phyloP scores from a whole-genome alignment of 2,329 filamentous ascomycete genomes.

The Fusarium continuum region DNA sequence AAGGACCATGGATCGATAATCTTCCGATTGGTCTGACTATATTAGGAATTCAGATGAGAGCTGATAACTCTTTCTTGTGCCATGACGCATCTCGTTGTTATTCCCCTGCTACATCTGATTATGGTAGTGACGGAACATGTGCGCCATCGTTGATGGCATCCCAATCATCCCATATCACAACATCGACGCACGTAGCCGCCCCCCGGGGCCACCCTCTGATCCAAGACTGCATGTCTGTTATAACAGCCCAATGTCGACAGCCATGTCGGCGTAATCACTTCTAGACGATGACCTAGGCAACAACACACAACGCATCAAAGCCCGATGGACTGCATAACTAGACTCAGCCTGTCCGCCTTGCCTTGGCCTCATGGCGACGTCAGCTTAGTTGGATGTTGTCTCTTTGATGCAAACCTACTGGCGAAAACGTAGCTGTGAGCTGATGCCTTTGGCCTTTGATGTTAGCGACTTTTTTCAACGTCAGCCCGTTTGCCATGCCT shows the following conservation, averaged over 20 bases:
- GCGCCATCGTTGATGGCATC: slow-evolving; percentile 22
- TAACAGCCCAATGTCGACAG: slow-evolving; percentile 26
- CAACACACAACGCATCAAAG: slow-evolving; percentile 6
- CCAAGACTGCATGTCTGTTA: slow-evolving; percentile 21
- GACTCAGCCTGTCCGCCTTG: slow-evolving; percentile 20
- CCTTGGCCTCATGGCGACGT: slow-evolving; percentile 5
- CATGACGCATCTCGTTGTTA: slow-evolving; percentile 13
- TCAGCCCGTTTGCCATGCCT: slow-evolving; percentile 17
- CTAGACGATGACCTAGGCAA: slow-evolving; percentile 11
- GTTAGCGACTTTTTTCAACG: not conserved
- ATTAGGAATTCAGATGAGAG: slow-evolving; percentile 1
- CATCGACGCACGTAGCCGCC: slow-evolving; percentile 31
- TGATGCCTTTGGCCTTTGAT: not conserved
- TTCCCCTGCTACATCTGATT: slow-evolving; percentile 11
- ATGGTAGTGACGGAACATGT: slow-evolving; percentile 15
- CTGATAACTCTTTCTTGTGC: not conserved
- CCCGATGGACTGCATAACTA: slow-evolving; percentile 18
- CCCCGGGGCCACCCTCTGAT: slow-evolving; percentile 28
- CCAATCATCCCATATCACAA: slow-evolving; percentile 30
- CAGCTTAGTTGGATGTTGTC: not conserved
- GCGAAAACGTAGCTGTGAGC: not conserved
- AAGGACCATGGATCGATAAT: slow-evolving; percentile 22
- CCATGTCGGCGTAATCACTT: slow-evolving; percentile 13
- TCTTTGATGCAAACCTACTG: not conserved
- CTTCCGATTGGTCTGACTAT: slow-evolving; percentile 28